Base-by-base conservation (phyloP, 2,329 filamentous ascomycete genomes). In the Monilinia polystroma region DNA sequence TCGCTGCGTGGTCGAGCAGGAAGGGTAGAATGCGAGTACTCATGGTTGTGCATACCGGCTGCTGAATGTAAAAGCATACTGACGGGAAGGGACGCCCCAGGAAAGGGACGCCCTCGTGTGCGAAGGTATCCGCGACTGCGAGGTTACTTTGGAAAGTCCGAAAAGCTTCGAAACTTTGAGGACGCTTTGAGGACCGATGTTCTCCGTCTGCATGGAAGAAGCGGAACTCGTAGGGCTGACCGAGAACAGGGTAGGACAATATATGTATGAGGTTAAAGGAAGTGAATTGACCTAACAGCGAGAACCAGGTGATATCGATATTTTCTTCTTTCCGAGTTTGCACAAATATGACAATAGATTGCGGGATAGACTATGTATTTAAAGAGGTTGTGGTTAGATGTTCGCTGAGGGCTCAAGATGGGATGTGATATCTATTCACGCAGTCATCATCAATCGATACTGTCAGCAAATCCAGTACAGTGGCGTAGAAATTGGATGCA, bases 51-150 rank as follows among this genome's bases (percentile, higher is more conserved):
- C 49, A 74, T 69, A 43, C 67, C 69, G 52, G 73, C 70, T 51
- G 71, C 75, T 8, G 71, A 73, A 63, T 76, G 73, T 41, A 76
- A 58, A 56, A 76, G 73, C 75, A 77, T 77, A 56, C 54, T 74
- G 68, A 47, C 47, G 56, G 45, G 64, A 66, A 66, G 64, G 64
- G 64, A 66, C 64, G 64, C 51, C 64, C 64, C 64, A 66, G 56
- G 5, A 45, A 62, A 20, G 64, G 64, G 64, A 60, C 64, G 64
- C 62, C 64, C 64, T 66, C 41, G 47, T 53, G 26, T 54, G 16
- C 29, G 53, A 62, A 62, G 64, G 56, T 62, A 66, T 62, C 47
- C 55, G 47, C 56, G 56, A 66, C 32, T 43, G 47, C 32, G 56
- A 32, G 32, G 29, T 45, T 60, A 23, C 35, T 35, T 62, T 26